Percentiles rank a stretch among this genome's conserved stretches.
Conservation (phyloP, 352 stramenopile species). For the Phytophthora lateralis region DNA sequence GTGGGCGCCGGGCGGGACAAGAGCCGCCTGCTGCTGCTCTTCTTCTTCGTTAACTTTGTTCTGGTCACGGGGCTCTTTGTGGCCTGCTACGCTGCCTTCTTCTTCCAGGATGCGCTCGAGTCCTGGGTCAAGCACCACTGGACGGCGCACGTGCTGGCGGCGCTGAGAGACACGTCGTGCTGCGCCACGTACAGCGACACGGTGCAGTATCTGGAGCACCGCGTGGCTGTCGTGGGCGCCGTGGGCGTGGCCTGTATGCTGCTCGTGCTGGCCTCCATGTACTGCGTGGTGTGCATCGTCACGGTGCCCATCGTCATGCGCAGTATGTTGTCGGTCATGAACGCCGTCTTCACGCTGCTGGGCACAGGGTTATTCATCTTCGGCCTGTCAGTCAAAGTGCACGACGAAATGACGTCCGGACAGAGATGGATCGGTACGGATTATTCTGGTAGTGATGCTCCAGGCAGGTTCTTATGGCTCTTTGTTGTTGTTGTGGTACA, state of each 20-base stretch:
- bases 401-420: slow-evolving; percentile 68
- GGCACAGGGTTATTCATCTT: slow-evolving; percentile 64
- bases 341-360: slow-evolving; percentile 69
- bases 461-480: neutral
- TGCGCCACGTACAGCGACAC: slow-evolving; percentile 64
- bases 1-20: slow-evolving; percentile 69
- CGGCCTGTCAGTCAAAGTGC: slow-evolving; percentile 58
- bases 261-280: slow-evolving; percentile 63
- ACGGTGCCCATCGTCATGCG: slow-evolving; percentile 90
- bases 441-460: neutral
- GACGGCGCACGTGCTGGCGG: slow-evolving; percentile 46
- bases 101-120: slow-evolving; percentile 66
- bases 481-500: slow-evolving; percentile 18
- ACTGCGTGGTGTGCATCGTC: slow-evolving; percentile 84
- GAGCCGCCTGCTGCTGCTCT: slow-evolving; percentile 67
- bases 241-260: slow-evolving; percentile 54
- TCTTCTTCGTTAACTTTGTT: slow-evolving; percentile 80
- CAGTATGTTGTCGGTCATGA: slow-evolving; percentile 79
- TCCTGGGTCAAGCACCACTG: slow-evolving; percentile 85
- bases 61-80: slow-evolving; percentile 67
- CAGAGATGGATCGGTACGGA: slow-evolving; percentile 76
- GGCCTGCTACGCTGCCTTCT: slow-evolving; percentile 65
- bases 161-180: slow-evolving; percentile 50
- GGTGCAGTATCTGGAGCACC: slow-evolving; percentile 50
- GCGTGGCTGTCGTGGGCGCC: slow-evolving; percentile 52